phyloP scores from a whole-genome alignment of 1,139 yeast genomes.

The Candida sojae region DNA sequence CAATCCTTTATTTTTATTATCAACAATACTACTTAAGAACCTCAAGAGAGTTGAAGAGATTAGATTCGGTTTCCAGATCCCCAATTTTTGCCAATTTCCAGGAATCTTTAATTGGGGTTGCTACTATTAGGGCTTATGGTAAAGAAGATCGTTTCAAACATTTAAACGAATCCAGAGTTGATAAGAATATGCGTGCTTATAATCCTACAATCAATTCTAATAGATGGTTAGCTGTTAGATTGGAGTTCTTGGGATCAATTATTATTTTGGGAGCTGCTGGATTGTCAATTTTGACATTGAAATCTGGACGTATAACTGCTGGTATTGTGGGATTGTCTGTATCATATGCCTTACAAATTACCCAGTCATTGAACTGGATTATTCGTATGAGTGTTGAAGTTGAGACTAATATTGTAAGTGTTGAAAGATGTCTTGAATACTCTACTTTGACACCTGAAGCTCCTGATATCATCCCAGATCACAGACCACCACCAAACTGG shows the following conservation, averaged over 20 bases:
- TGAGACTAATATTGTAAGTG: conserved; percentile 94
- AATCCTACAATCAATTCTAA: conserved; percentile 94
- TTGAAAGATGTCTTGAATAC: conserved; percentile 91
- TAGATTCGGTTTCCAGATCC: conserved; percentile 89
- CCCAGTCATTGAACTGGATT: conserved; percentile 95
- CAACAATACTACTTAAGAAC: conserved; percentile 89
- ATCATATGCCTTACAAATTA: conserved; percentile 87
- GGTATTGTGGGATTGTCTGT: conserved; percentile 94
- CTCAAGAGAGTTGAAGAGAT: conserved; percentile 91
- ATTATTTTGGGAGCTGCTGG: conserved; percentile 87
- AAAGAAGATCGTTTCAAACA: conserved; percentile 73
- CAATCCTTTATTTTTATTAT: conserved; percentile 72
- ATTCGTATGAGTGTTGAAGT: conserved; percentile 98
- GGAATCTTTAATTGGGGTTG: conserved; percentile 87
- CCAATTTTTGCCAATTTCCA: conserved; percentile 98
- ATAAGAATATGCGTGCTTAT: conserved; percentile 84
- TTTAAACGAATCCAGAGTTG: conserved; percentile 77
- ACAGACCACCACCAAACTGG: conserved; percentile 76
- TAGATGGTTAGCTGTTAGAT: conserved; percentile 94
- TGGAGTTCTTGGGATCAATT: conserved; percentile 86
- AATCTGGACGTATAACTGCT: conserved; percentile 70
- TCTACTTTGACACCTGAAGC: conserved; percentile 78
- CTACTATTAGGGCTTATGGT: conserved; percentile 85
- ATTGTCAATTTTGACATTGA: conserved; percentile 69
- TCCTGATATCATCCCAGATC: conserved; percentile 66